Evolutionary conservation across 2,329 filamentous ascomycete species (phyloP).

Genomic region (Thyridium curvatum): DNA sequence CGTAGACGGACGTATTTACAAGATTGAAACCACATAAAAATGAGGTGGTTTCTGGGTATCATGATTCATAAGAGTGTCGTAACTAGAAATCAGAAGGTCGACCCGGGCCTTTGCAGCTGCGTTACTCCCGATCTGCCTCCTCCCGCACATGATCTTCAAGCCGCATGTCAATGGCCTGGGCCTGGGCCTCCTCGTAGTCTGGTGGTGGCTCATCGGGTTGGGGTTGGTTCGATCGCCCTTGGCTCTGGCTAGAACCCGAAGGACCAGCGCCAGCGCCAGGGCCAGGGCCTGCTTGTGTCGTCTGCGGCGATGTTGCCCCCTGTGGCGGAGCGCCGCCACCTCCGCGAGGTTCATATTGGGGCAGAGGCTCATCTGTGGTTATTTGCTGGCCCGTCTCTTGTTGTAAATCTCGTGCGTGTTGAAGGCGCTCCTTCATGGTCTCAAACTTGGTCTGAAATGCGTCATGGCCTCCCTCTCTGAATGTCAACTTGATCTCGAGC

Average conservation of each 20-base stretch:
- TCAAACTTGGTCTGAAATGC: conserved; percentile 83
- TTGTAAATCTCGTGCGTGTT: conserved; percentile 72
- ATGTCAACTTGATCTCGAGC: conserved; percentile 78
- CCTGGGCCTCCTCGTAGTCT: conserved; percentile 86
- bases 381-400: conserved; percentile 58
- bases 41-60: too few species aligned
- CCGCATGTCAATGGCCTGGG: conserved; percentile 52
- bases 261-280: conserved; percentile 10
- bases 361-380: conserved; percentile 75
- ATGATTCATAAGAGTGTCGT: too few species aligned
- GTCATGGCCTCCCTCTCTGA: conserved; percentile 92
- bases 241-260: not conserved
- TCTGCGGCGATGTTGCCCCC: conserved; percentile 15
- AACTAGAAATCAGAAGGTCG: conserved; percentile 1
- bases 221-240: conserved; percentile 13
- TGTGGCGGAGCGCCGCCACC: conserved; percentile 17
- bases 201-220: conserved; percentile 74
- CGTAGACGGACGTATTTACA: conserved; percentile 8
- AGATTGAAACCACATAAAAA: conserved; percentile 8
- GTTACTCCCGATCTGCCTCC: conserved; percentile 57
- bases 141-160: conserved; percentile 67
- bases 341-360: conserved; percentile 69
- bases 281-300: conserved; percentile 16
- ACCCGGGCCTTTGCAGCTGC: conserved; percentile 14
- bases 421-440: conserved; percentile 73